Evolutionary conservation across 208 protist genomes (phyloP), one percentile per base, ranked within the genome.

Genomic region (Acanthamoeba healyi): DNA sequence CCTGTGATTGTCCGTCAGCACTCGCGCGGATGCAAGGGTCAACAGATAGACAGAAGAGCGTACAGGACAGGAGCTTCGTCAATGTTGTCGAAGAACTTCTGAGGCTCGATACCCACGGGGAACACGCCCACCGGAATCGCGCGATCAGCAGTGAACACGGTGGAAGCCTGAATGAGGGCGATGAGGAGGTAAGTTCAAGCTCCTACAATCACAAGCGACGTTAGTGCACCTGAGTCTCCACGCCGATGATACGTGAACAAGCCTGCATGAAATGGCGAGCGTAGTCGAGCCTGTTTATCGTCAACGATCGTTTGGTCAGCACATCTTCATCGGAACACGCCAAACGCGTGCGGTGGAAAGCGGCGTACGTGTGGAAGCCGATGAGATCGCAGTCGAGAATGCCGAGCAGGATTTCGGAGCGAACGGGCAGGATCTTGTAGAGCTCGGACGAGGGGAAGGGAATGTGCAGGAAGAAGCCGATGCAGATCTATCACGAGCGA

Each of bases 401-500:
- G 26, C 97, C 97, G 36, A 95, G 51, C 0, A 98, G 49, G 38
- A 98, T 93, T 58, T 97, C 94, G 26, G 86, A 74, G 15, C 96
- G 56, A n/a, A 95, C 88, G 15, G 97, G 97, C 42, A 98, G 77
- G 10, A 97, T 95, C 54, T 96, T 70, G 88, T 96, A 98, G 26
- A 98, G 95, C 56, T 98, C 97, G 38, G 88, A 94, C 9, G 94
- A 93, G 10, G 97, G 97, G 74, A 97, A 98, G 24, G 97, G 97
- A 56, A 98, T 97, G 92, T 98, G 97, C n/a, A 98, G 54, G 91
- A 98, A 98, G 96, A 98, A 98, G 0, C 95, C 97, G 74, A 98
- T 97, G 34, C 89, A 63, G 67, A 95, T 89, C 24, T 79, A 24
- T 22, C 29, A 36, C n/a, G n/a, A 70, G 19, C 97, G n/a, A n/a